Percentiles rank a stretch among this genome's conserved stretches.
These are phyloP conservation scores for Ministeria vibrans DNA, from an alignment of 78 protist genomes.

Conservation along the genomic window DNA sequence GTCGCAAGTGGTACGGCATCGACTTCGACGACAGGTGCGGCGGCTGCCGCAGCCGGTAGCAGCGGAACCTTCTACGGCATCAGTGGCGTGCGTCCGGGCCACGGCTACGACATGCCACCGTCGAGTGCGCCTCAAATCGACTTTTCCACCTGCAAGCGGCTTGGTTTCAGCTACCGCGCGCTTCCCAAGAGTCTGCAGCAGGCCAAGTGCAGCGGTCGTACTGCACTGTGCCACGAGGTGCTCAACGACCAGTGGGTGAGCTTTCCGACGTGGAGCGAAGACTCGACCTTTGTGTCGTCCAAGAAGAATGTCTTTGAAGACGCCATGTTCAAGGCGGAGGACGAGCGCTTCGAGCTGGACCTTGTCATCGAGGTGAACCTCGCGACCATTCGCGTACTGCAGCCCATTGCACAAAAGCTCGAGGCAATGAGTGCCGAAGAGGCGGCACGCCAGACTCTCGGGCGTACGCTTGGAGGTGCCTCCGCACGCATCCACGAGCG, in stretches of 20 bases:
- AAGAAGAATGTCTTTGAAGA: constrained; percentile 68
- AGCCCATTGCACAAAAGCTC: constrained; percentile 21
- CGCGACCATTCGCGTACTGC: constrained; percentile 44
- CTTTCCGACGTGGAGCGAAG: constrained; percentile 71
- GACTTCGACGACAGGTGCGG: not conserved
- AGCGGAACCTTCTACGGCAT: not conserved
- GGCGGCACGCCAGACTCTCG: constrained; percentile 6
- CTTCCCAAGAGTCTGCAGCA: constrained; percentile 40
- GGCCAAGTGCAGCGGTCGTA: constrained; percentile 24
- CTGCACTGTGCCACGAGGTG: constrained; percentile 16
- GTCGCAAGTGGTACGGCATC: not conserved
- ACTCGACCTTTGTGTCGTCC: constrained; percentile 37
- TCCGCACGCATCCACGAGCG: not conserved
- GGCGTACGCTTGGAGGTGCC: constrained; percentile 12
- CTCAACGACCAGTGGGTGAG: constrained; percentile 77
- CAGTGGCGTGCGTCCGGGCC: not conserved
- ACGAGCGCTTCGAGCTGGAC: constrained; percentile 85
- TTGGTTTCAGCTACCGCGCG: constrained; percentile 64
- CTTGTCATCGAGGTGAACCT: constrained; percentile 58
- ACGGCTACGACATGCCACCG: not conserved
- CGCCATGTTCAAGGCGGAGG: constrained; percentile 65
- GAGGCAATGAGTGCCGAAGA: constrained; percentile 13
- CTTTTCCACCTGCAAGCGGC: constrained; percentile 42
- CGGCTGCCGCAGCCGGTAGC: not conserved
- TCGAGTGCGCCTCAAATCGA: constrained; percentile 20